Conservation (phyloP, 2,329 filamentous ascomycete genomes). For the Neonectria punicea region DNA sequence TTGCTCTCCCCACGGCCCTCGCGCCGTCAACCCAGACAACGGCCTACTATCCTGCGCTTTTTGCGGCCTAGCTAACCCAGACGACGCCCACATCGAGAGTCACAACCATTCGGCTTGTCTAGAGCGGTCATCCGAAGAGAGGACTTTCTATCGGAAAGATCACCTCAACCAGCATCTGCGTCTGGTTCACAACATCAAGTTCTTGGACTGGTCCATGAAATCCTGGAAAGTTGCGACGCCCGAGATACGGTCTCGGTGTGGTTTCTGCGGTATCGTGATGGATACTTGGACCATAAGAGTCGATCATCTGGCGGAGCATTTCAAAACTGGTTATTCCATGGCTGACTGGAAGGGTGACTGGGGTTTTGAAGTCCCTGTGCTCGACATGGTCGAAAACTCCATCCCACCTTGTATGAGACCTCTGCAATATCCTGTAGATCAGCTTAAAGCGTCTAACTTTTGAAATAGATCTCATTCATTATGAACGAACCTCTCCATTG, state of each 20-base stretch:
- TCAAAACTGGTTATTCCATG: constrained; percentile 74
- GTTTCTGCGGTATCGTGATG: constrained; percentile 72
- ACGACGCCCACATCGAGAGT: constrained; percentile 64
- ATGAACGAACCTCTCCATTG: constrained; percentile 67
- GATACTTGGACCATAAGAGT: constrained; percentile 69
- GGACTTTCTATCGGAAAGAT: constrained; percentile 74
- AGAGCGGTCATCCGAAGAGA: constrained; percentile 70
- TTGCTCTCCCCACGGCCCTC: constrained; percentile 68
- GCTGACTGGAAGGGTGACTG: constrained; percentile 77
- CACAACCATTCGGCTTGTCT: constrained; percentile 74
- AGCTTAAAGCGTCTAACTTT: constrained; percentile 54
- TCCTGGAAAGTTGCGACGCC: constrained; percentile 69
- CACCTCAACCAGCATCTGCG: constrained; percentile 74
- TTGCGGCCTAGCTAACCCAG: constrained; percentile 66
- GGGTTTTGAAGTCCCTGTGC: constrained; percentile 71
- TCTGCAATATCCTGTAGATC: constrained; percentile 50
- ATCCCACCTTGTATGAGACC: constrained; percentile 70
- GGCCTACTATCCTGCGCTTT: constrained; percentile 68
- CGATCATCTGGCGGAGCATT: constrained; percentile 74
- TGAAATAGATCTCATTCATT: constrained; percentile 69
- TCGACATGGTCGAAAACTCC: constrained; percentile 73
- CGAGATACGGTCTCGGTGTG: constrained; percentile 71
- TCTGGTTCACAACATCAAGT: constrained; percentile 72
- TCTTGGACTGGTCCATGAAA: constrained; percentile 71
- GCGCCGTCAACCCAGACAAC: constrained; percentile 67